Evolutionary conservation across 768 basidiomycete genomes (phyloP).

Genomic region (Xanthoconium purpureum): DNA sequence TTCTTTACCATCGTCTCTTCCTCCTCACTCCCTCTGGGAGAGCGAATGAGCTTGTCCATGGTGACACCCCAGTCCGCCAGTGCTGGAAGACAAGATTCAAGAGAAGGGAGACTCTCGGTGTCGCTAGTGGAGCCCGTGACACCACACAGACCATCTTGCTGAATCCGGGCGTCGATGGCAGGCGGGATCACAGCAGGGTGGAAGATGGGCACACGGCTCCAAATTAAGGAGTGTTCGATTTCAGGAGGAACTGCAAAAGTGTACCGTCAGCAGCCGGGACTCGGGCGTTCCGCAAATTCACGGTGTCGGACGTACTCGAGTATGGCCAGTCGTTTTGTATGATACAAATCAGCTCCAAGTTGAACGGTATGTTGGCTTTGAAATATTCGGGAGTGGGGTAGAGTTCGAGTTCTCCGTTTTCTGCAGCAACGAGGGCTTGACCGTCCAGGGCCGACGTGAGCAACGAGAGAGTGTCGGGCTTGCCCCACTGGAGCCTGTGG

Average conservation of each 20-base stretch:
- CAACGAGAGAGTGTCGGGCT: constrained; percentile 61
- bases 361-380: constrained; percentile 51
- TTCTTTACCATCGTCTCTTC: constrained; percentile 49
- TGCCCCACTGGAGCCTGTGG: constrained; percentile 73
- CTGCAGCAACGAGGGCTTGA: constrained; percentile 21
- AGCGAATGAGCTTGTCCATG: constrained; percentile 54
- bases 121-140: constrained; percentile 64
- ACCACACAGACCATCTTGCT: constrained; percentile 78
- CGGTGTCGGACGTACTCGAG: constrained; percentile 48
- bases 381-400: constrained; percentile 52
- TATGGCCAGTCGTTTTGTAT: constrained; percentile 90
- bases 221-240: constrained; percentile 72
- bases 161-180: constrained; percentile 53
- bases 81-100: constrained; percentile 56
- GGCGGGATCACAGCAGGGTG: constrained; percentile 54
- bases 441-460: constrained; percentile 51
- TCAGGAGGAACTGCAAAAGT: constrained; percentile 54
- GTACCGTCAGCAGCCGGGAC: not conserved
- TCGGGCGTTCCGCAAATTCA: not conserved
- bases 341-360: constrained; percentile 56
- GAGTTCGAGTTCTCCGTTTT: not conserved
- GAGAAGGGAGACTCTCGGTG: constrained; percentile 57
- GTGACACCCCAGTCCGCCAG: constrained; percentile 72
- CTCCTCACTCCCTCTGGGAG: constrained; percentile 46
- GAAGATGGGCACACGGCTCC: constrained; percentile 73